Percentiles rank a stretch among this genome's conserved stretches.
Evolutionary conservation across 345 rosid species (phyloP).

Genomic region (Linum trigynum): DNA sequence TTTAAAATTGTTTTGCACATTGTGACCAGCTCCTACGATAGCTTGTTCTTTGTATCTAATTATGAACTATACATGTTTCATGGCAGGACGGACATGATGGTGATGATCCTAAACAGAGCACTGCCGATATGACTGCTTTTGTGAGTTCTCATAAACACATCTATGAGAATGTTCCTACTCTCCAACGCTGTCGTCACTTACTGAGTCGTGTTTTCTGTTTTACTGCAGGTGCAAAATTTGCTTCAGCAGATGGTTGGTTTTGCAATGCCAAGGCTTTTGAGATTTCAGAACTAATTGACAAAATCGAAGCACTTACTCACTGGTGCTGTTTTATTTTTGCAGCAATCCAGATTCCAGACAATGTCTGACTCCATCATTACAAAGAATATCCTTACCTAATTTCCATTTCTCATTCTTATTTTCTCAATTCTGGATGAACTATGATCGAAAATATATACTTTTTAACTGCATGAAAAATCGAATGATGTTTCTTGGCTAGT

Average conservation of each 20-base stretch:
- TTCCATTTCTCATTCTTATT: neutral
- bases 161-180: neutral
- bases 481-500: neutral
- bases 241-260: constrained; percentile 6
- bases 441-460: neutral
- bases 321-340: constrained; percentile 1
- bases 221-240: constrained; percentile 27
- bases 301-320: neutral
- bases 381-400: constrained; percentile 1
- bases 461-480: neutral
- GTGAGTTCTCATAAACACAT: constrained; percentile 29
- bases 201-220: neutral
- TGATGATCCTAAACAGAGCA: constrained; percentile 59
- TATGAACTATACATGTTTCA: neutral
- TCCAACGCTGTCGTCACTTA: neutral
- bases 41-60: neutral
- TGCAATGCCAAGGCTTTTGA: neutral
- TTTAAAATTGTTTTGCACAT: neutral
- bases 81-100: constrained; percentile 71
- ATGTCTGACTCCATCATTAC: constrained; percentile 3
- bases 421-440: neutral
- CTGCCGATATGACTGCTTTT: constrained; percentile 58
- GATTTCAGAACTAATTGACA: neutral
- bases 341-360: constrained; percentile 13
- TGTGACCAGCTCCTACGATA: neutral